These are phyloP conservation scores for Fomitiporia mediterranea DNA, from an alignment of 1,284 basidiomycete species.

Conservation along the genomic window DNA sequence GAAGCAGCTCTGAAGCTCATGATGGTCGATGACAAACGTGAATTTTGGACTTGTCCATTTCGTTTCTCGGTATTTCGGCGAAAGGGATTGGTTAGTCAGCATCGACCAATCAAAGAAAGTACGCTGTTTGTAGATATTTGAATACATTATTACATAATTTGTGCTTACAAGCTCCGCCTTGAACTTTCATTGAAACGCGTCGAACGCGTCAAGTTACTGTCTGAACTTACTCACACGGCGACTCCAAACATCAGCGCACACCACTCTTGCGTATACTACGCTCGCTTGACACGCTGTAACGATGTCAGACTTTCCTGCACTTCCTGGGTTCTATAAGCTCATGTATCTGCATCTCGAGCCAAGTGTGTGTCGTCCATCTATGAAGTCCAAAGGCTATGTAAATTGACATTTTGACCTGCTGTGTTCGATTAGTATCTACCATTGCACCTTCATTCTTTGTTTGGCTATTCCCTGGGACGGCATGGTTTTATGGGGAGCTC, in stretches of 20 bases:
- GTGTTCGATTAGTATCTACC: constrained; percentile 45
- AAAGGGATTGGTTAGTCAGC: too few species aligned
- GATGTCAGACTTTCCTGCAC: constrained; percentile 45
- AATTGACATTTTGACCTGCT: neutral
- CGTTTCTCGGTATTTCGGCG: neutral
- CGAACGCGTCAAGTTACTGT: neutral
- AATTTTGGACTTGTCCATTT: neutral
- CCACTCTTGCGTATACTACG: too few species aligned
- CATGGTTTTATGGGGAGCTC: constrained; percentile 69
- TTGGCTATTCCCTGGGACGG: constrained; percentile 57
- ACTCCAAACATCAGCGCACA: neutral
- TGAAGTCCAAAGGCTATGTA: neutral
- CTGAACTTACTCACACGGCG: neutral
- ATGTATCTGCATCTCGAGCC: constrained; percentile 71
- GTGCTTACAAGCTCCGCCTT: neutral
- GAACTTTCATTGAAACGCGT: too few species aligned
- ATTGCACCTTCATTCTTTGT: constrained; percentile 53
- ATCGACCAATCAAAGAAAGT: neutral
- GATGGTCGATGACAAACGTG: constrained; percentile 7
- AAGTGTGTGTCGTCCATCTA: constrained; percentile 34
- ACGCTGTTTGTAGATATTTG: too few species aligned
- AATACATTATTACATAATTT: neutral
- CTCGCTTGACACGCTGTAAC: too few species aligned
- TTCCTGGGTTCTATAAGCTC: constrained; percentile 62
- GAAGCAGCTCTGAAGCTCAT: constrained; percentile 16